A percentile compares a stretch with the other conserved stretches of the same genome.
These are phyloP conservation scores for Plasmodium berghei DNA, from an alignment of 169 alveolate genomes.

Conservation along the genomic window DNA sequence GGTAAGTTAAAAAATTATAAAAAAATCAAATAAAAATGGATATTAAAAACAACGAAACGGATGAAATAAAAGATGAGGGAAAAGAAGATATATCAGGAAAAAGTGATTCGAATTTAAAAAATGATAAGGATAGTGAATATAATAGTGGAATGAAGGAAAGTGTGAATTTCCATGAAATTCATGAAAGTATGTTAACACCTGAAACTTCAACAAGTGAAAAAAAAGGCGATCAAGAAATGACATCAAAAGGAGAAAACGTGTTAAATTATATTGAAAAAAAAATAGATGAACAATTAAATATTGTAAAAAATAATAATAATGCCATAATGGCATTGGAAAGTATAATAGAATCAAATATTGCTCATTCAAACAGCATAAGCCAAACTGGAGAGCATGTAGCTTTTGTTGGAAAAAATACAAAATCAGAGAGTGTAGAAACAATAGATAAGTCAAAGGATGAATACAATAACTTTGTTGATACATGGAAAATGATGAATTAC, in stretches of 20 bases:
- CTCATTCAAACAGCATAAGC: background rate
- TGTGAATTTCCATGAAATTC: too few relatives aligned
- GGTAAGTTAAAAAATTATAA: too few relatives aligned
- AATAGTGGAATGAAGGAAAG: background rate
- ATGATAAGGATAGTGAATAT: background rate
- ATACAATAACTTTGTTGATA: background rate
- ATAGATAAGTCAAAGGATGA: background rate
- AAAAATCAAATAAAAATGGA: background rate
- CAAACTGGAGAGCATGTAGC: background rate
- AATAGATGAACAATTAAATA: slow-evolving; percentile 5
- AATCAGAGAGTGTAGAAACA: background rate
- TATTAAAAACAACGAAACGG: background rate
- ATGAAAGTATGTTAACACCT: too few relatives aligned
- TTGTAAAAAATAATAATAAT: background rate
- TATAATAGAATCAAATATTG: background rate
- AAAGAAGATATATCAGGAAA: background rate
- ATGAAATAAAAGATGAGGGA: background rate
- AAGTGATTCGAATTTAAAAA: background rate
- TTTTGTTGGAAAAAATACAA: too few relatives aligned
- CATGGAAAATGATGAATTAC: slow-evolving; percentile 1
- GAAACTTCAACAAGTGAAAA: too few relatives aligned
- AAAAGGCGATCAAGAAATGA: background rate
- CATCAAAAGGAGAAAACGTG: background rate
- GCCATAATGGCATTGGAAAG: background rate
- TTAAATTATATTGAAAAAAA: background rate